Base-by-base conservation (phyloP, 495 filamentous ascomycete genomes). In the Daldinia caldariorum region DNA sequence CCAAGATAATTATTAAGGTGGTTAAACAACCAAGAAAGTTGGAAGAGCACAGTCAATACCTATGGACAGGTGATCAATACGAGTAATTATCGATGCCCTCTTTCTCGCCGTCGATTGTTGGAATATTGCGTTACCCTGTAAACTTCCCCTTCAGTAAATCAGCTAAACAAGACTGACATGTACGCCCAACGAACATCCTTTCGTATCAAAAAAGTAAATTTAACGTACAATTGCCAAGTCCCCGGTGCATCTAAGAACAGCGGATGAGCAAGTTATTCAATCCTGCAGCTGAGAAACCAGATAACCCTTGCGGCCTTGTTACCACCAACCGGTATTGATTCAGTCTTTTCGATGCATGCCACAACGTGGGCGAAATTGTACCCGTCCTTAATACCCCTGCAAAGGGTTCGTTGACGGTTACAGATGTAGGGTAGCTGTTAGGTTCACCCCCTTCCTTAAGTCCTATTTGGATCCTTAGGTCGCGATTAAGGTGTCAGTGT, bases 301-400 rank as follows among this genome's bases (percentile, higher is more conserved):
- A 47, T 22, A 8, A 47, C 6, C 18, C 18, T 47, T 47, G 6
- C 16, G 16, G 8, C 43, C 16, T 6, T 22, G 9, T 39, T 56
- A 51, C 58, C 38, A 34, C 65, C 31, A 67, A 67, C 50, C 50
- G 26, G 56, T 56, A 54, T 61, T 32, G 14, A 54, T 20, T 20
- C 29, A 38, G 37, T 35, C 54, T 58, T 55, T 22, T 20, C 45
- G n/a, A 47, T 56, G 56, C 12, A 50, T 61, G 10, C 54, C 49
- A 50, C 58, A 57, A 26, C 57, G 35, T 47, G 35, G 43, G 39
- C 14, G 47, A 34, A 61, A 32, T 61, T 57, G 60, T 61, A 49
- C 34, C 62, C 61, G 37, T 56, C 20, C 35, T 18, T 22, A 6
- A 9, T 34, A 70, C 61, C 67, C 67, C 49, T 65, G 67, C 26